phyloP scores from a whole-genome alignment of 2,329 filamentous ascomycete species.

The Neoarthrinium moseri region DNA sequence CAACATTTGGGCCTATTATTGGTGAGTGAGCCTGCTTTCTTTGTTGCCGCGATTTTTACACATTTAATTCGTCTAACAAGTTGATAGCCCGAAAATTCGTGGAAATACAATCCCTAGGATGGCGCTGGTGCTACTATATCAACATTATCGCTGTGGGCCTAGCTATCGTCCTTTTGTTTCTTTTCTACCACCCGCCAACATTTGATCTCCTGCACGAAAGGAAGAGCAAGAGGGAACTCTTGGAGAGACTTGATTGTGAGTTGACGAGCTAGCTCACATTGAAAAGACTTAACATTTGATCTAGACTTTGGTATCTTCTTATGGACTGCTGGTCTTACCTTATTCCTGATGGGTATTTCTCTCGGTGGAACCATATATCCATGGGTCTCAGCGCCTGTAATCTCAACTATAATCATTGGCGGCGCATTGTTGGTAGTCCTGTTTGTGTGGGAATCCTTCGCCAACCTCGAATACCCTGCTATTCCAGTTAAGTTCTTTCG shows the following conservation, averaged over 20 bases:
- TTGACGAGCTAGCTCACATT: neutral
- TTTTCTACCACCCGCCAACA: conserved; percentile 40
- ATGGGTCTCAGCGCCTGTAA: conserved; percentile 39
- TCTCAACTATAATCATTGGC: conserved; percentile 36
- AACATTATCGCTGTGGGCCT: conserved; percentile 35
- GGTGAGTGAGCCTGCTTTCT: conserved; percentile 16
- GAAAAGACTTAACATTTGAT: neutral
- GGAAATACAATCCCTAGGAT: conserved; percentile 31
- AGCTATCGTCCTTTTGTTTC: conserved; percentile 31
- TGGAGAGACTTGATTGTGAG: conserved; percentile 35
- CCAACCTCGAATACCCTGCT: conserved; percentile 32
- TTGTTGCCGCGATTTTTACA: no score
- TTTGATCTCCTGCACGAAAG: conserved; percentile 37
- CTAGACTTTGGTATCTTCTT: conserved; percentile 39
- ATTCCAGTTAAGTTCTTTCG: conserved; percentile 35
- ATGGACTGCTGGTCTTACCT: conserved; percentile 41
- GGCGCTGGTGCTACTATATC: conserved; percentile 41
- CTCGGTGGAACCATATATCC: conserved; percentile 41
- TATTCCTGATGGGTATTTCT: conserved; percentile 45
- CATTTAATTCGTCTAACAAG: neutral
- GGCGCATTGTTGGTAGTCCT: conserved; percentile 30
- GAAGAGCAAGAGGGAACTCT: conserved; percentile 32
- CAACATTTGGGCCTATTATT: conserved; percentile 33
- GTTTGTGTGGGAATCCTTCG: conserved; percentile 34
- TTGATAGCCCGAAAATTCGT: conserved; percentile 31